phyloP scores from a whole-genome alignment of 2,329 filamentous ascomycete genomes.

The Paecilomyces formosus region DNA sequence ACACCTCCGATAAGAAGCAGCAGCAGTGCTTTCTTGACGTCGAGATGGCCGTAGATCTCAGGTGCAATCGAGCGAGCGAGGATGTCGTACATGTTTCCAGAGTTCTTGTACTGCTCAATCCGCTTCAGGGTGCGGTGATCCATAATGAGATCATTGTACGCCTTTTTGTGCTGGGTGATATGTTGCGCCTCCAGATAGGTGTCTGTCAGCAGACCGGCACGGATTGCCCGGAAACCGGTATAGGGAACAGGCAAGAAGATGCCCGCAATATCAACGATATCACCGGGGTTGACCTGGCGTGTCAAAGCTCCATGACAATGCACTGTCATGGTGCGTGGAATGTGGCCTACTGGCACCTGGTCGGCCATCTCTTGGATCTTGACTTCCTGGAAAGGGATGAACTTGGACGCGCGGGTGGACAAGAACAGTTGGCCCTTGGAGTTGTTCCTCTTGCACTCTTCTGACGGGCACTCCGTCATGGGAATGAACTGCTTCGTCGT shows the following conservation, averaged over 20 bases:
- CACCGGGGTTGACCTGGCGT: conserved; percentile 82
- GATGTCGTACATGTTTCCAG: conserved; percentile 91
- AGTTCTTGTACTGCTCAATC: conserved; percentile 77
- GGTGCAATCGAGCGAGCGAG: conserved; percentile 93
- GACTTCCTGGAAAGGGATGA: conserved; percentile 94
- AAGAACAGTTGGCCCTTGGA: conserved; percentile 89
- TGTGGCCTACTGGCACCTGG: conserved; percentile 95
- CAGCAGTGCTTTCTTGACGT: conserved; percentile 97
- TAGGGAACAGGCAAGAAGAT: conserved; percentile 97
- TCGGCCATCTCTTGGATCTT: conserved; percentile 99
- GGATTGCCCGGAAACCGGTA: conserved; percentile 97
- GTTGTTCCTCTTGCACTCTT: conserved; percentile 85
- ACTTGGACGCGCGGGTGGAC: conserved; percentile 93
- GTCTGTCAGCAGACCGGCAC: conserved; percentile 90
- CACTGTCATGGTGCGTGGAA: conserved; percentile 82
- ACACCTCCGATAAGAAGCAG: conserved; percentile 92
- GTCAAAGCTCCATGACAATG: conserved; percentile 83
- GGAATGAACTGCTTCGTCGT: conserved; percentile 86
- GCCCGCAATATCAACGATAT: conserved; percentile 87
- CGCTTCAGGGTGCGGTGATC: conserved; percentile 71
- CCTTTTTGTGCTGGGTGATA: conserved; percentile 94
- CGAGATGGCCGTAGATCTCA: conserved; percentile 91
- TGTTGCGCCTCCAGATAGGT: conserved; percentile 95
- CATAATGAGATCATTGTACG: conserved; percentile 85
- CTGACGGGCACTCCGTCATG: conserved; percentile 75